Evolutionary conservation across 1,139 yeast species (phyloP).

Genomic region (Yamadazyma sp.): DNA sequence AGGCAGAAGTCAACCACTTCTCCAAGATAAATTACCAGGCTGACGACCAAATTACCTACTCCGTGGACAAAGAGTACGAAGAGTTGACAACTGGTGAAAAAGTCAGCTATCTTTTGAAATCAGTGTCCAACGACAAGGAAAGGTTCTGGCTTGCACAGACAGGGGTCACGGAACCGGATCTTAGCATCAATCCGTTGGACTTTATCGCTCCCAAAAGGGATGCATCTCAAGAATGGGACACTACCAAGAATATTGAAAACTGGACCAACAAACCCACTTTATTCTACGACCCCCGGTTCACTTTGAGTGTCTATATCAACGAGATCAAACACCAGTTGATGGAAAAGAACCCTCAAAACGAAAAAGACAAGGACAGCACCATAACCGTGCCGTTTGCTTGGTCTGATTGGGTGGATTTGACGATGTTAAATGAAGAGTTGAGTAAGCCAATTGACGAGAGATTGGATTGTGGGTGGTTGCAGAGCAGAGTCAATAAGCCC

Average conservation of each 20-base stretch:
- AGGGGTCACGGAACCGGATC: slow-evolving; percentile 21
- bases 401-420: slow-evolving; percentile 34
- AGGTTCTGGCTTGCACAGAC: slow-evolving; percentile 31
- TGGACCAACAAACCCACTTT: slow-evolving; percentile 21
- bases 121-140: slow-evolving; percentile 22
- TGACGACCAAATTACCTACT: slow-evolving; percentile 22
- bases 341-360: slow-evolving; percentile 11
- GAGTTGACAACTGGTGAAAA: slow-evolving; percentile 22
- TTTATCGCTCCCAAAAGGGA: slow-evolving; percentile 18
- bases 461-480: slow-evolving; percentile 23
- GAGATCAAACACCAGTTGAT: slow-evolving; percentile 21
- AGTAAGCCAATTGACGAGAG: slow-evolving; percentile 20
- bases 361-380: slow-evolving; percentile 15
- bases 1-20: slow-evolving; percentile 22
- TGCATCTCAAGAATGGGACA: not conserved
- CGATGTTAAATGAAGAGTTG: slow-evolving; percentile 21
- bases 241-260: slow-evolving; percentile 12
- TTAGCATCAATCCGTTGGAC: slow-evolving; percentile 21
- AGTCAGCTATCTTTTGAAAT: slow-evolving; percentile 22
- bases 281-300: slow-evolving; percentile 36
- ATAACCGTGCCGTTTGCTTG: slow-evolving; percentile 29
- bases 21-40: slow-evolving; percentile 20
- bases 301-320: slow-evolving; percentile 30
- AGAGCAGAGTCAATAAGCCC: slow-evolving; percentile 18
- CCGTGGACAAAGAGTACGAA: slow-evolving; percentile 18